These are phyloP conservation scores for Aspergillus ochraceus DNA, from an alignment of 2,329 filamentous ascomycete species.

Conservation along the genomic window DNA sequence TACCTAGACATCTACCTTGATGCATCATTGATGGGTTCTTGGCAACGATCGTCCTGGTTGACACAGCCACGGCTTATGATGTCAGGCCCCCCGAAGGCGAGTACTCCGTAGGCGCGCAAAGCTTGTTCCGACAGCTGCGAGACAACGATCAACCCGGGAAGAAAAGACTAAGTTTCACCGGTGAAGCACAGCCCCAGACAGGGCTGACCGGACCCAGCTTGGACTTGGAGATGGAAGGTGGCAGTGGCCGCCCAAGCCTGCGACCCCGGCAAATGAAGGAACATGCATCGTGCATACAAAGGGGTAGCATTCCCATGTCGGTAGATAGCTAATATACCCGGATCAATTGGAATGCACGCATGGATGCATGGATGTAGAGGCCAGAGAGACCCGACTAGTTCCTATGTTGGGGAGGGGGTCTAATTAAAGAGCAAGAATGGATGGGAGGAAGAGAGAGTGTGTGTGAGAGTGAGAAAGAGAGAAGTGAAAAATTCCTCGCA, in stretches of 20 bases:
- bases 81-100: neutral
- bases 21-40: neutral
- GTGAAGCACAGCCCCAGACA: slow-evolving; percentile 8
- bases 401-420: too few species aligned
- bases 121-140: slow-evolving; percentile 6
- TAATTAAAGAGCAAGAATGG: neutral
- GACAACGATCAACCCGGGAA: neutral
- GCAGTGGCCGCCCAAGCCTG: neutral
- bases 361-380: neutral
- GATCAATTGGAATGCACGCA: too few species aligned
- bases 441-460: too few species aligned
- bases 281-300: neutral
- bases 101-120: neutral
- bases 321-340: neutral
- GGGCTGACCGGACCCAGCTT: slow-evolving; percentile 4
- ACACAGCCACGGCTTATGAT: slow-evolving; percentile 5
- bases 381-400: neutral
- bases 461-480: too few species aligned
- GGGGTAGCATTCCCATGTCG: neutral
- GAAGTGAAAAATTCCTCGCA: too few species aligned
- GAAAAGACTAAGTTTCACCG: neutral
- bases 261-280: neutral
- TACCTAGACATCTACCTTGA: neutral
- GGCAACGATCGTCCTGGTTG: neutral
- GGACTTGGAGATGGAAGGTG: neutral